phyloP scores from a whole-genome alignment of 495 filamentous ascomycete species.

The Podospora conica region DNA sequence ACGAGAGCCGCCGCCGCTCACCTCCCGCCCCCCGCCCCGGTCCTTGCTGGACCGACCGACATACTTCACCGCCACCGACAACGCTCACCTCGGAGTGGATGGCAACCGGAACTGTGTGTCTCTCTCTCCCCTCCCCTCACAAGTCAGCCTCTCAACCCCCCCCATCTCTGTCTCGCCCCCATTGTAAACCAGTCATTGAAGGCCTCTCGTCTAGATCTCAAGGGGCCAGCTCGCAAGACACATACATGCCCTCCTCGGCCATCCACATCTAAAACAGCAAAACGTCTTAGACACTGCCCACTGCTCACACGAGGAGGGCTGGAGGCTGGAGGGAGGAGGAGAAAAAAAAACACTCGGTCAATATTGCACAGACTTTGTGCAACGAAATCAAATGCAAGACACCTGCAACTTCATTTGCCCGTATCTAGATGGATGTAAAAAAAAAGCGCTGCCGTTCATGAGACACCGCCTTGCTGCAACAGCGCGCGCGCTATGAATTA shows the following conservation, averaged over 20 bases:
- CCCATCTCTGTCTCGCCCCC: neutral
- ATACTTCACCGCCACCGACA: neutral
- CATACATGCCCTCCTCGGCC: neutral
- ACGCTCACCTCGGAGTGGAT: neutral
- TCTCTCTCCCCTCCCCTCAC: neutral
- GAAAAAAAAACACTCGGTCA: neutral
- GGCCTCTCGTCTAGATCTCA: neutral
- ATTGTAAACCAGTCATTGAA: neutral
- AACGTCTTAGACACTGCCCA: neutral
- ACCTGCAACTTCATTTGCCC: neutral
- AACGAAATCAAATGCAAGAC: neutral
- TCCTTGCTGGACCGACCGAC: no score
- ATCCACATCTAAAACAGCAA: neutral
- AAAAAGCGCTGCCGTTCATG: neutral
- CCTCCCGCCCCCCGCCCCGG: no score
- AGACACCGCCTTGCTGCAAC: neutral
- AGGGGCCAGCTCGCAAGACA: neutral
- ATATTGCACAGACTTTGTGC: constrained; percentile 2
- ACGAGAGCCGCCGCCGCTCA: neutral
- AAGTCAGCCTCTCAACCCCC: neutral
- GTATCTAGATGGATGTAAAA: neutral
- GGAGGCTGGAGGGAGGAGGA: neutral
- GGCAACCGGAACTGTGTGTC: neutral
- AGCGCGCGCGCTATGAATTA: constrained; percentile 16
- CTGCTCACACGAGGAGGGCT: no score